A percentile compares a stretch with the other conserved stretches of the same genome.
These are phyloP conservation scores for Vinca minor DNA, from an alignment of 257 asterid genomes.

Conservation along the genomic window DNA sequence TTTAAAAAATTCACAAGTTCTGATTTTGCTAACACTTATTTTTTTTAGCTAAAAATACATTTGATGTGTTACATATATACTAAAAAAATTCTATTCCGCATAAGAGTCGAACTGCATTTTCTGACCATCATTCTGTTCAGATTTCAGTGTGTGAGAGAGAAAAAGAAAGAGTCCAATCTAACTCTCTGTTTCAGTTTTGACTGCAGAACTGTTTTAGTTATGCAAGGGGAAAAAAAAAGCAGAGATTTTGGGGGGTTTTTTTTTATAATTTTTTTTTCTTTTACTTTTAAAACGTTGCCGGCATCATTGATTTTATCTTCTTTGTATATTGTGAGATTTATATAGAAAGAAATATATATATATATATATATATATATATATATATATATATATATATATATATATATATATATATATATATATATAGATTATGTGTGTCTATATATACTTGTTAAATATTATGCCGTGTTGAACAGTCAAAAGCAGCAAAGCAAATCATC, in stretches of 20 bases:
- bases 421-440: conserved; percentile 2
- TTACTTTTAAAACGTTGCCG: conserved; percentile 29
- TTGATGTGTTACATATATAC: too few species aligned
- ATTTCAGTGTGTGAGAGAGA: conserved; percentile 1
- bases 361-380: conserved; percentile 7
- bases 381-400: not conserved
- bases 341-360: not conserved
- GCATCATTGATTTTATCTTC: conserved; percentile 15
- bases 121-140: conserved; percentile 3
- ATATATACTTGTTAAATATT: conserved; percentile 11
- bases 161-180: conserved; percentile 1
- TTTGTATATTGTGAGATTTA: not conserved
- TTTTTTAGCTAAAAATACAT: too few species aligned
- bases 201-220: conserved; percentile 16
- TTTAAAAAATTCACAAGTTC: too few species aligned
- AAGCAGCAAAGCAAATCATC: conserved; percentile 19
- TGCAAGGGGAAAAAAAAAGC: conserved; percentile 21
- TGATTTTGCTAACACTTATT: too few species aligned
- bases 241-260: conserved; percentile 6
- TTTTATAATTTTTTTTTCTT: too few species aligned
- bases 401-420: conserved; percentile 7
- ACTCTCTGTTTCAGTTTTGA: conserved; percentile 7
- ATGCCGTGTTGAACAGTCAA: conserved; percentile 90
- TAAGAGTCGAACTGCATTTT: too few species aligned
- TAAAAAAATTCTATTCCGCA: too few species aligned